phyloP scores from a whole-genome alignment of 768 basidiomycete species.

The Cytidiella melzeri region DNA sequence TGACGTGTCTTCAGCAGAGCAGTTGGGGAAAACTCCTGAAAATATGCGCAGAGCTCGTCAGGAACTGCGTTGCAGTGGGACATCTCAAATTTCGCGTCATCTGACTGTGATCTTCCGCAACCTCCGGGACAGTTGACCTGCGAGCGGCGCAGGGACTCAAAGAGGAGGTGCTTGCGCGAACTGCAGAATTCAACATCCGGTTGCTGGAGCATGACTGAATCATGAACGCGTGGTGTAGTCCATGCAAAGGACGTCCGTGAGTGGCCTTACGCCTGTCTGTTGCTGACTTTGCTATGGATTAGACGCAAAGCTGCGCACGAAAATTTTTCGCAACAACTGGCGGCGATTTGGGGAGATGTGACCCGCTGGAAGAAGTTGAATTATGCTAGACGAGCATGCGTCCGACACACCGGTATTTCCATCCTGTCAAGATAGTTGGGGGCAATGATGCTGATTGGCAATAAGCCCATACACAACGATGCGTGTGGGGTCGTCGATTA shows the following conservation, averaged over 20 bases:
- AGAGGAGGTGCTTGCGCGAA: slow-evolving; percentile 19
- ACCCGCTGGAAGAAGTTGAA: too few relatives aligned
- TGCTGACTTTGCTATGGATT: too few relatives aligned
- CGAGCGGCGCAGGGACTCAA: slow-evolving; percentile 13
- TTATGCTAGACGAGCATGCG: too few relatives aligned
- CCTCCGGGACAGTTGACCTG: background rate
- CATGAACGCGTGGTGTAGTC: slow-evolving; percentile 18
- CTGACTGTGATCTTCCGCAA: slow-evolving; percentile 22
- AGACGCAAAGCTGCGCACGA: slow-evolving; percentile 14
- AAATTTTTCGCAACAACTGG: slow-evolving; percentile 1
- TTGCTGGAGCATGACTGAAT: slow-evolving; percentile 26
- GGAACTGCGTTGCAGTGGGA: slow-evolving; percentile 28
- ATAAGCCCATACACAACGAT: slow-evolving; percentile 5
- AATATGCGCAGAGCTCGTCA: slow-evolving; percentile 24
- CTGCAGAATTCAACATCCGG: slow-evolving; percentile 19
- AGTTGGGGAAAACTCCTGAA: slow-evolving; percentile 28
- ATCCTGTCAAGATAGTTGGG: too few relatives aligned
- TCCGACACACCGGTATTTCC: too few relatives aligned
- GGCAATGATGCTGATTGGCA: slow-evolving; percentile 7
- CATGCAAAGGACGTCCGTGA: slow-evolving; percentile 11
- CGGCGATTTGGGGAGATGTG: slow-evolving; percentile 1
- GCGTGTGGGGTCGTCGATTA: background rate
- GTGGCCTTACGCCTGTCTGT: background rate
- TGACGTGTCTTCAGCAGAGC: slow-evolving; percentile 15
- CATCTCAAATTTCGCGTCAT: slow-evolving; percentile 25